phyloP scores from a whole-genome alignment of 129 eudicot species.

The Sambucus nigra region DNA sequence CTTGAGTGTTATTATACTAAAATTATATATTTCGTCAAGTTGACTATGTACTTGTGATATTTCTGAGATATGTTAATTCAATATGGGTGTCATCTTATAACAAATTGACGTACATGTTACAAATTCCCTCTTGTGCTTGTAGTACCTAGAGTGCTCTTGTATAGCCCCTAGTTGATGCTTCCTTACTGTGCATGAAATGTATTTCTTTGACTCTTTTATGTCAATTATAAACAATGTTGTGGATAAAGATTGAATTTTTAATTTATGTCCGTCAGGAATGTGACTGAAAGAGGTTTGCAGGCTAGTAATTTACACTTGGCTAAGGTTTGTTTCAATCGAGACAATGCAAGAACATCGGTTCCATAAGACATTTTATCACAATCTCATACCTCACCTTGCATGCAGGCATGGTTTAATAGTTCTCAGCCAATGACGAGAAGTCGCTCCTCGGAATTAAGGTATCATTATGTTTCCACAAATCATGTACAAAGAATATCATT shows the following conservation, averaged over 20 bases:
- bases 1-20: too few relatives aligned
- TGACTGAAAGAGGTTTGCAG: slow-evolving; percentile 47
- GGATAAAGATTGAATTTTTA: not conserved
- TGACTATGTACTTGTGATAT: too few relatives aligned
- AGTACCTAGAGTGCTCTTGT: too few relatives aligned
- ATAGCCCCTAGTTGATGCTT: too few relatives aligned
- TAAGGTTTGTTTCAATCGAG: slow-evolving; percentile 37
- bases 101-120: too few relatives aligned
- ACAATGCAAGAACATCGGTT: not conserved
- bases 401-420: slow-evolving; percentile 91
- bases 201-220: not conserved
- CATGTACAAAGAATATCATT: not conserved
- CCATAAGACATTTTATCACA: not conserved
- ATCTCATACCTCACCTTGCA: slow-evolving; percentile 11
- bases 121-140: too few relatives aligned
- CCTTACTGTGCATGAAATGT: too few relatives aligned
- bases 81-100: too few relatives aligned
- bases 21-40: too few relatives aligned
- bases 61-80: too few relatives aligned
- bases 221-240: not conserved
- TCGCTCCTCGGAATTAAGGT: slow-evolving; percentile 87
- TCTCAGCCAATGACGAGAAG: slow-evolving; percentile 95
- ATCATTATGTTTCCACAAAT: slow-evolving; percentile 5
- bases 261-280: slow-evolving; percentile 31
- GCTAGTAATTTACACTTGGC: slow-evolving; percentile 70